Evolutionary conservation across 192 early-diverging fungal species (phyloP).

Genomic region (Fimicolochytrium jonesii): DNA sequence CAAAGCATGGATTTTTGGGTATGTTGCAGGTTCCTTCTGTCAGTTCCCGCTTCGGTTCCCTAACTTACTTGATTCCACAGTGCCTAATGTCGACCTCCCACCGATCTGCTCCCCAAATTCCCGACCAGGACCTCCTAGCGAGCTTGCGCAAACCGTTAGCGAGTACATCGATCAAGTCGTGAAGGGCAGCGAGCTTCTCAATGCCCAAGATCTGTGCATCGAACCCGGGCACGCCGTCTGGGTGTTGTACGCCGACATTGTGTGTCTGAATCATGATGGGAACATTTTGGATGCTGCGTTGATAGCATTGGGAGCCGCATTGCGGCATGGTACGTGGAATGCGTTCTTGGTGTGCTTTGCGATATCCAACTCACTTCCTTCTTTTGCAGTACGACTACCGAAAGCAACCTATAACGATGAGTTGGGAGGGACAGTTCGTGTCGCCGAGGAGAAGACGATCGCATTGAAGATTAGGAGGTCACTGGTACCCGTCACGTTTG

Average conservation of each 20-base stretch:
- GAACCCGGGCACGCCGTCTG: constrained; percentile 76
- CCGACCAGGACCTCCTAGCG: constrained; percentile 77
- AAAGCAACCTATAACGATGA: constrained; percentile 57
- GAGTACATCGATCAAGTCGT: constrained; percentile 72
- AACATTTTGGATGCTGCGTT: constrained; percentile 85
- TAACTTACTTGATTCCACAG: constrained; percentile 23
- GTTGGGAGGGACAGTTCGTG: constrained; percentile 57
- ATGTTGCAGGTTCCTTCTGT: not conserved
- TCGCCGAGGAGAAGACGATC: constrained; percentile 44
- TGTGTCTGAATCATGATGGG: constrained; percentile 88
- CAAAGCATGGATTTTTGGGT: constrained; percentile 78
- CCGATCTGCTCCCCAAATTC: constrained; percentile 85
- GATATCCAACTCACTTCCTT: too few relatives aligned
- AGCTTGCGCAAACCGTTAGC: constrained; percentile 77
- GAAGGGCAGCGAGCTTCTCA: constrained; percentile 51
- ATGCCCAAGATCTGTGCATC: constrained; percentile 73
- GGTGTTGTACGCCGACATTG: constrained; percentile 83
- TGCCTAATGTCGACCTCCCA: constrained; percentile 88
- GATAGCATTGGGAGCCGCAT: constrained; percentile 71
- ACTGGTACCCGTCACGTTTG: constrained; percentile 60
- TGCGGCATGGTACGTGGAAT: constrained; percentile 55
- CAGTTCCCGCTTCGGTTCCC: not conserved
- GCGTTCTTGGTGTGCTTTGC: not conserved
- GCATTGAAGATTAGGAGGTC: constrained; percentile 46
- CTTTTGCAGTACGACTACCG: constrained; percentile 64